Evolutionary conservation across 163 green algal genomes (phyloP).

Genomic region (Prototheca wickerhamii): DNA sequence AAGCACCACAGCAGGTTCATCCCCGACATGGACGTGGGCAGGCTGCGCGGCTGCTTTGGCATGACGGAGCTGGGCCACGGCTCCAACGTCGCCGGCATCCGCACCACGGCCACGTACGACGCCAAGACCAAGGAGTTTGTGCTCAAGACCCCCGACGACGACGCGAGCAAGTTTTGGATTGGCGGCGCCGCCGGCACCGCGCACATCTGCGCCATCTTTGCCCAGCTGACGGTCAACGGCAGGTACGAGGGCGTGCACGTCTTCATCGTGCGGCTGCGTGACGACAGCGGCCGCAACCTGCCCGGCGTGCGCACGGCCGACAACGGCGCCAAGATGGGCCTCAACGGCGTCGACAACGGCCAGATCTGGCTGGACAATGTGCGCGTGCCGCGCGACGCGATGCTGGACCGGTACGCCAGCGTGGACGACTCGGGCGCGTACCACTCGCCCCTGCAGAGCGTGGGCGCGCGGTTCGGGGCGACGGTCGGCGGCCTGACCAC

Average conservation of each 20-base stretch:
- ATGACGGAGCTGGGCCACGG: conserved; percentile 84
- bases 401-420: conserved; percentile 65
- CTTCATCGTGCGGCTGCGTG: conserved; percentile 80
- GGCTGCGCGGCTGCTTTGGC: conserved; percentile 71
- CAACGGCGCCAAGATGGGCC: conserved; percentile 63
- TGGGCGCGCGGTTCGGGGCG: conserved; percentile 64
- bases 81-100: conserved; percentile 82
- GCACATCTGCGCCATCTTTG: conserved; percentile 72
- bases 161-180: conserved; percentile 72
- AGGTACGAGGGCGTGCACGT: conserved; percentile 79
- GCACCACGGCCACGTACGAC: conserved; percentile 55
- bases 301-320: conserved; percentile 76
- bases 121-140: conserved; percentile 50
- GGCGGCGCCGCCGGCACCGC: conserved; percentile 47
- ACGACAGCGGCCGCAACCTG: conserved; percentile 55
- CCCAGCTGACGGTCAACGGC: conserved; percentile 63
- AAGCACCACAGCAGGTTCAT: conserved; percentile 56
- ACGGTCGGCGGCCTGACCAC: conserved; percentile 73
- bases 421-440: conserved; percentile 30
- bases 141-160: conserved; percentile 71
- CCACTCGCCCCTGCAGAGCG: conserved; percentile 46
- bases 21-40: conserved; percentile 58
- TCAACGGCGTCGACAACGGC: conserved; percentile 73
- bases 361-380: conserved; percentile 36
- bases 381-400: conserved; percentile 56